These are phyloP conservation scores for Scytalidium lignicola DNA, from an alignment of 2,329 filamentous ascomycete genomes.

Conservation along the genomic window DNA sequence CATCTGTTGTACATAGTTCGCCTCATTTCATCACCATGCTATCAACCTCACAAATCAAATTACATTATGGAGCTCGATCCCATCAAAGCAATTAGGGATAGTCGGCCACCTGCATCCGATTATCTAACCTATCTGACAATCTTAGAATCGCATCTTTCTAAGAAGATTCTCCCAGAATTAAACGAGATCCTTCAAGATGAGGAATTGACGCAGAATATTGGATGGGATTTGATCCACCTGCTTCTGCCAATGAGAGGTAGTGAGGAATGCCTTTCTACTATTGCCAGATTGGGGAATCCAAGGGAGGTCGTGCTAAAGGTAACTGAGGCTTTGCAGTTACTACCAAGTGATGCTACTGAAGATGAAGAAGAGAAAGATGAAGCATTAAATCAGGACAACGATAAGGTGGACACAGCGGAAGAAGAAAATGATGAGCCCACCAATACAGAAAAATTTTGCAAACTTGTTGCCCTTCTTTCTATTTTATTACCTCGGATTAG, in stretches of 20 bases:
- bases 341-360: constrained; percentile 39
- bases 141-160: constrained; percentile 66
- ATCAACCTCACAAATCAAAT: neutral
- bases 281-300: constrained; percentile 73
- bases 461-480: constrained; percentile 64
- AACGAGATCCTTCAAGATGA: constrained; percentile 65
- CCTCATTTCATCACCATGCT: neutral
- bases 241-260: constrained; percentile 63
- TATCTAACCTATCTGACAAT: constrained; percentile 74
- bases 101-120: constrained; percentile 50
- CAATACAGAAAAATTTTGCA: constrained; percentile 52
- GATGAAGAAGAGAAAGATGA: constrained; percentile 13
- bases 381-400: constrained; percentile 7
- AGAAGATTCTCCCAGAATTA: constrained; percentile 61
- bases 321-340: constrained; percentile 62
- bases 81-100: constrained; percentile 23
- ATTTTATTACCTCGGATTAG: constrained; percentile 70
- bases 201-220: constrained; percentile 68
- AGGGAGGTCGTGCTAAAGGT: constrained; percentile 78
- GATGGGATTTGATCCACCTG: constrained; percentile 78
- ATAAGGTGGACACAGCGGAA: constrained; percentile 7
- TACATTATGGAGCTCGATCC: constrained; percentile 17
- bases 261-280: constrained; percentile 66
- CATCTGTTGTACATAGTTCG: neutral
- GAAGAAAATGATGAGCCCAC: constrained; percentile 14